phyloP scores from a whole-genome alignment of 2,329 filamentous ascomycete genomes.

The Whalleya microplaca region DNA sequence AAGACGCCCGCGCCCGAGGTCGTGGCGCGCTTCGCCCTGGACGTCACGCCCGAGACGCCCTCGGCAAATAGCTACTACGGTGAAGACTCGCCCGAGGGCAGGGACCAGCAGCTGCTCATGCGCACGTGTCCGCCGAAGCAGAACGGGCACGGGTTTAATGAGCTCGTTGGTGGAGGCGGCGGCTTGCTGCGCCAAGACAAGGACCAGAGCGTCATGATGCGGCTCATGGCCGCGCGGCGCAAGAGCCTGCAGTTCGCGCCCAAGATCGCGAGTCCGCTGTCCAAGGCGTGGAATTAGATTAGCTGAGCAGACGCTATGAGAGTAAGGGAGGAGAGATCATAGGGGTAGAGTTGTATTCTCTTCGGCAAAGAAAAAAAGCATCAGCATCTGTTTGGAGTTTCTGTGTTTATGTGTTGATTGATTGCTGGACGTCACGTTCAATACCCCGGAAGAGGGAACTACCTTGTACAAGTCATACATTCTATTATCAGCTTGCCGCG shows the following conservation, averaged over 20 bases:
- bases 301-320: no score
- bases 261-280: constrained; percentile 73
- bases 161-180: constrained; percentile 48
- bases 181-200: constrained; percentile 54
- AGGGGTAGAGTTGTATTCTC: no score
- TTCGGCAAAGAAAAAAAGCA: neutral
- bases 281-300: constrained; percentile 54
- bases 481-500: no score
- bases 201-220: constrained; percentile 61
- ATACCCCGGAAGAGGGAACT: no score
- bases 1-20: constrained; percentile 62
- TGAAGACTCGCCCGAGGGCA: constrained; percentile 41
- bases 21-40: constrained; percentile 55
- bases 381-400: neutral
- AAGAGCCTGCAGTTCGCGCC: constrained; percentile 81
- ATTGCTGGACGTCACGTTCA: no score
- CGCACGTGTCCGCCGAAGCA: constrained; percentile 61
- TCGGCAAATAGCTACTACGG: constrained; percentile 33
- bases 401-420: neutral
- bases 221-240: constrained; percentile 71
- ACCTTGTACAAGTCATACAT: no score
- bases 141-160: constrained; percentile 34
- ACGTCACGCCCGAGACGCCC: constrained; percentile 51
- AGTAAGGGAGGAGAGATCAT: no score
- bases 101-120: constrained; percentile 46